These are phyloP conservation scores for Hyaloperonospora brassicae DNA, from an alignment of 352 stramenopile genomes.

Conservation along the genomic window DNA sequence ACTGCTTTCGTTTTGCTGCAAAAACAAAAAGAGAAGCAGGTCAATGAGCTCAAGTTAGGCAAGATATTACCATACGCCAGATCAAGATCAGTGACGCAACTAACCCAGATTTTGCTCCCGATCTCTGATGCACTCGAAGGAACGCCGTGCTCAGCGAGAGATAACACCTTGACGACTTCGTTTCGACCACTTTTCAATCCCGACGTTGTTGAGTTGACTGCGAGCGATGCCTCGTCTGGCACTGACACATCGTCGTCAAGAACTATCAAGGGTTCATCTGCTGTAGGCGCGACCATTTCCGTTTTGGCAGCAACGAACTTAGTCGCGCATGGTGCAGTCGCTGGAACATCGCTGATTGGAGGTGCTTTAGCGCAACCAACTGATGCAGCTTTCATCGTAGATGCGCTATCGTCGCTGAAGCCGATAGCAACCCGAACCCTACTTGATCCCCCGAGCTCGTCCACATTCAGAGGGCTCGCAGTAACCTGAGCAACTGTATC, in stretches of 20 bases:
- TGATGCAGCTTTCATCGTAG: slow-evolving; percentile 2
- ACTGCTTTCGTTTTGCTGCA: slow-evolving; percentile 12
- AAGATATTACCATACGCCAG: not conserved
- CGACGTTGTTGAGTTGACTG: slow-evolving; percentile 7
- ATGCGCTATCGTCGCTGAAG: slow-evolving; percentile 8
- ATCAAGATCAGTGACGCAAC: slow-evolving; percentile 3
- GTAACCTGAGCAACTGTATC: slow-evolving; percentile 1
- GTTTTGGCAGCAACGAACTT: not conserved
- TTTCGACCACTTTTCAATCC: slow-evolving; percentile 5
- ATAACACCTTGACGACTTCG: slow-evolving; percentile 24
- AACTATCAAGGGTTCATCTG: slow-evolving; percentile 7
- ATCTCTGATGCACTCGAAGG: slow-evolving; percentile 19
- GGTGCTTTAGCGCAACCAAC: slow-evolving; percentile 12
- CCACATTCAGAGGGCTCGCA: slow-evolving; percentile 1
- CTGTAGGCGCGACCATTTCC: slow-evolving; percentile 3
- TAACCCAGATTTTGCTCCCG: slow-evolving; percentile 15
- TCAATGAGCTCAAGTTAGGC: slow-evolving; percentile 4
- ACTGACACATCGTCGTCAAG: slow-evolving; percentile 5
- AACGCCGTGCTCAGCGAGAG: slow-evolving; percentile 21
- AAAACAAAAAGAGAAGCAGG: slow-evolving; percentile 5
- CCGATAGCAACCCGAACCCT: slow-evolving; percentile 1
- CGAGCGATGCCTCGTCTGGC: slow-evolving; percentile 15
- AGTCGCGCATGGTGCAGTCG: slow-evolving; percentile 5
- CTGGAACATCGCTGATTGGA: slow-evolving; percentile 1
- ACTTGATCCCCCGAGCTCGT: slow-evolving; percentile 3